Evolutionary conservation across 2,329 filamentous ascomycete genomes (phyloP).

Genomic region (Diaporthe eres): DNA sequence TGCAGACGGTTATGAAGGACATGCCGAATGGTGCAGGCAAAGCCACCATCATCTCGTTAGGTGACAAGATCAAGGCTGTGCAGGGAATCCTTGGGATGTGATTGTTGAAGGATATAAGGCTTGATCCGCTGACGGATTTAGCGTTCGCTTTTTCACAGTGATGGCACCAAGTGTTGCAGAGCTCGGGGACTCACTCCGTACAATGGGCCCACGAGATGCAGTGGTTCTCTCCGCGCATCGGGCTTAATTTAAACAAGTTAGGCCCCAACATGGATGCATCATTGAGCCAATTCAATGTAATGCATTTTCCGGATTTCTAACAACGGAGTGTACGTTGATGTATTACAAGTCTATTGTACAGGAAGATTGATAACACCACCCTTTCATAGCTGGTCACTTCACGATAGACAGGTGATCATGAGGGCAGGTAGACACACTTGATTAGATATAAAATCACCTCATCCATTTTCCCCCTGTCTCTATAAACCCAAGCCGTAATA

Average conservation of each 20-base stretch:
- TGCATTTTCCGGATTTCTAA: no score
- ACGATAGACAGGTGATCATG: no score
- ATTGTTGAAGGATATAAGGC: no score
- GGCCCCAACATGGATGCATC: no score
- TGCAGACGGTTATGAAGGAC: background rate
- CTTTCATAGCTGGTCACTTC: no score
- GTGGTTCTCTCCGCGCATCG: no score
- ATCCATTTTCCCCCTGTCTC: background rate
- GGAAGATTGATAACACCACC: no score
- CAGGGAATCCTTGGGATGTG: background rate
- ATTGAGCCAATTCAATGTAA: no score
- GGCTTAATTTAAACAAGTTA: background rate
- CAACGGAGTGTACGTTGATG: no score
- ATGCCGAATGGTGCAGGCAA: background rate
- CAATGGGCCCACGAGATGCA: background rate
- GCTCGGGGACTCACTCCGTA: background rate
- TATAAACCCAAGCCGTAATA: background rate
- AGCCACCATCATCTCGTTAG: background rate
- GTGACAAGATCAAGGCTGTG: background rate
- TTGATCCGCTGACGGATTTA: no score
- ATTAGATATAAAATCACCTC: background rate
- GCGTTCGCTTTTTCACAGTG: no score
- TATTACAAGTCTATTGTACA: no score
- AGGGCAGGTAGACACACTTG: background rate
- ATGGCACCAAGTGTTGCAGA: background rate